A percentile compares a stretch with the other conserved stretches of the same genome.
Evolutionary conservation across 2,329 filamentous ascomycete species (phyloP).

Genomic region (Ceratocystis lukuohia): DNA sequence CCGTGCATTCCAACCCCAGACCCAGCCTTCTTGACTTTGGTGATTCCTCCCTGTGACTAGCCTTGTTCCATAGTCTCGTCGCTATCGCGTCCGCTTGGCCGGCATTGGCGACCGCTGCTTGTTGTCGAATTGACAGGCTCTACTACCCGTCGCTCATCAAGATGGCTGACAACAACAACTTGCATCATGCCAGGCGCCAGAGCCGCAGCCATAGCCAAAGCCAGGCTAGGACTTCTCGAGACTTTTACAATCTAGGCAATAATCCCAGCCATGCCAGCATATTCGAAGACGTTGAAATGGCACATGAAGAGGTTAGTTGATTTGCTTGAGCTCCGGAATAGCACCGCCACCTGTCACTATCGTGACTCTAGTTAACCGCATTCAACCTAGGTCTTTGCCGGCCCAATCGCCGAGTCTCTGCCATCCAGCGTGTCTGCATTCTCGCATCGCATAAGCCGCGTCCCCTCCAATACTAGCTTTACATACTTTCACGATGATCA

Average conservation of each 20-base stretch:
- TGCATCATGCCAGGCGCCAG: not conserved
- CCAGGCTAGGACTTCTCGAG: not conserved
- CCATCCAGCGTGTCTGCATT: conserved; percentile 90
- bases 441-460: conserved; percentile 64
- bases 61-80: no score
- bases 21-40: no score
- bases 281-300: conserved; percentile 96
- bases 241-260: conserved; percentile 24
- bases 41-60: no score
- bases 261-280: conserved; percentile 67
- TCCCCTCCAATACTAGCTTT: conserved; percentile 79
- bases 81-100: not conserved
- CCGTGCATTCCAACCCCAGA: no score
- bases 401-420: conserved; percentile 89
- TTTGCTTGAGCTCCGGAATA: not conserved
- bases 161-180: not conserved
- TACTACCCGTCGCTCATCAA: not conserved
- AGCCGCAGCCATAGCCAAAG: not conserved
- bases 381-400: conserved; percentile 56
- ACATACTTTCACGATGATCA: conserved; percentile 69
- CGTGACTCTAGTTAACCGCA: no score
- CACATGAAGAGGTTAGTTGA: conserved; percentile 65
- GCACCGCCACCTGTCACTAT: not conserved
- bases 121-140: not conserved
- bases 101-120: not conserved